These are phyloP conservation scores for Botrytis fragariae DNA, from an alignment of 2,329 filamentous ascomycete genomes.

Conservation along the genomic window DNA sequence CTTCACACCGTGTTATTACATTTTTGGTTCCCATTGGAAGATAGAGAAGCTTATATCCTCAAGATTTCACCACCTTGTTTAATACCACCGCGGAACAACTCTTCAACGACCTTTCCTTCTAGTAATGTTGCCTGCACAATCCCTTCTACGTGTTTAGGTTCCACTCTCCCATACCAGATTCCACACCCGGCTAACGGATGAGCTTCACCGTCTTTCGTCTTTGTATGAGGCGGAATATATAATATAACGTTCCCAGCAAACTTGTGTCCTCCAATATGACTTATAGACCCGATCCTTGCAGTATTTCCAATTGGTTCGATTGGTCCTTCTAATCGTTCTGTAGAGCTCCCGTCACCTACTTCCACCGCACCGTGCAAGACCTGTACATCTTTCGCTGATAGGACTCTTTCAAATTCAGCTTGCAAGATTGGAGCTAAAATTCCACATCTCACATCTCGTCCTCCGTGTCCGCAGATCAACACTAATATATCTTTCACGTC, in stretches of 20 bases:
- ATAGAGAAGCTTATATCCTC: constrained; percentile 26
- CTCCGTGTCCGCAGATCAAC: constrained; percentile 83
- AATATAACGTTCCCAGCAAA: constrained; percentile 83
- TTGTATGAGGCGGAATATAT: constrained; percentile 63
- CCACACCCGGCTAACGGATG: constrained; percentile 68
- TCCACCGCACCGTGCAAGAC: constrained; percentile 48
- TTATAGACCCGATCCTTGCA: constrained; percentile 67
- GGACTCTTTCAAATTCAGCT: constrained; percentile 63
- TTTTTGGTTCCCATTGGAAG: not conserved
- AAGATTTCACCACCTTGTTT: constrained; percentile 51
- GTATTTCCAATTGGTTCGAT: constrained; percentile 32
- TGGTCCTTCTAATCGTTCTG: constrained; percentile 46
- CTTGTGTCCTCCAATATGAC: constrained; percentile 81
- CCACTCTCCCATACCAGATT: constrained; percentile 80
- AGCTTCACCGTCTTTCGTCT: constrained; percentile 41
- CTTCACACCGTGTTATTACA: not conserved
- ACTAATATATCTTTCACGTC: constrained; percentile 69
- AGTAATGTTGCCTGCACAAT: constrained; percentile 69
- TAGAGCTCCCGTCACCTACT: constrained; percentile 14
- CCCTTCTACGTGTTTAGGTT: constrained; percentile 72
- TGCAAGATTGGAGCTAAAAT: constrained; percentile 71
- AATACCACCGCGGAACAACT: constrained; percentile 72
- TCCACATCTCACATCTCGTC: constrained; percentile 79
- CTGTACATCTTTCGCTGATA: constrained; percentile 50
- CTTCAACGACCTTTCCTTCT: constrained; percentile 63